Evolutionary conservation across 164 flowering plant species (phyloP).

Genomic region (Aristolochia contorta): DNA sequence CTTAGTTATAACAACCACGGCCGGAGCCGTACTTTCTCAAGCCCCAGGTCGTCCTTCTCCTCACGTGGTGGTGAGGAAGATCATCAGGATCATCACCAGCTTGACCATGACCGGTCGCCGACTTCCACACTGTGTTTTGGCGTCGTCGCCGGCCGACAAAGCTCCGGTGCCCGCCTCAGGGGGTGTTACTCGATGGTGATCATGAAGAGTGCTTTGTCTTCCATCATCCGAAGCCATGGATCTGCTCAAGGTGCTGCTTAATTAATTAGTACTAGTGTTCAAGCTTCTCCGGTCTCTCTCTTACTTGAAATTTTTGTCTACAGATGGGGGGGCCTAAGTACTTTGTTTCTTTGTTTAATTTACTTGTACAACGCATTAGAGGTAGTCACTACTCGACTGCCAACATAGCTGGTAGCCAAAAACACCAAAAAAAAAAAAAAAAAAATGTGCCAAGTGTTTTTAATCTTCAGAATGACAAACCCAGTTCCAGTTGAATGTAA

Average conservation of each 20-base stretch:
- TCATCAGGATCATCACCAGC: constrained; percentile 5
- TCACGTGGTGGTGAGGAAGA: constrained; percentile 9
- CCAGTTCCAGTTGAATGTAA: not conserved
- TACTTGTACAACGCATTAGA: no score
- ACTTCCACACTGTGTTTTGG: constrained; percentile 21
- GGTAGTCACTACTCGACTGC: no score
- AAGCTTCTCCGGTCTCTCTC: not conserved
- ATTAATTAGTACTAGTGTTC: not conserved
- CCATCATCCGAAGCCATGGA: constrained; percentile 19
- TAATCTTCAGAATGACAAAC: not conserved
- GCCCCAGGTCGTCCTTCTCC: constrained; percentile 25
- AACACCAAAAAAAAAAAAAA: not conserved
- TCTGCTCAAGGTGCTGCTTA: constrained; percentile 16
- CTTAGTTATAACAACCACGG: not conserved
- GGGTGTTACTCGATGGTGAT: constrained; percentile 8
- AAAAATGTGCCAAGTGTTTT: not conserved
- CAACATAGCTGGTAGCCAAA: no score
- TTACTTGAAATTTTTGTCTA: not conserved
- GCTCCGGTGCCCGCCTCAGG: not conserved
- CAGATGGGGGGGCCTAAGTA: no score
- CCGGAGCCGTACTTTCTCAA: constrained; percentile 15
- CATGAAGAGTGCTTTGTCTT: constrained; percentile 19
- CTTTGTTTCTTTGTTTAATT: no score
- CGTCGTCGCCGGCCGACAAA: not conserved
- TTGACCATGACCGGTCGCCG: constrained; percentile 12